A percentile compares a stretch with the other conserved stretches of the same genome.
Evolutionary conservation across 1,139 yeast genomes (phyloP).

Genomic region (Kodamaea ohmeri): DNA sequence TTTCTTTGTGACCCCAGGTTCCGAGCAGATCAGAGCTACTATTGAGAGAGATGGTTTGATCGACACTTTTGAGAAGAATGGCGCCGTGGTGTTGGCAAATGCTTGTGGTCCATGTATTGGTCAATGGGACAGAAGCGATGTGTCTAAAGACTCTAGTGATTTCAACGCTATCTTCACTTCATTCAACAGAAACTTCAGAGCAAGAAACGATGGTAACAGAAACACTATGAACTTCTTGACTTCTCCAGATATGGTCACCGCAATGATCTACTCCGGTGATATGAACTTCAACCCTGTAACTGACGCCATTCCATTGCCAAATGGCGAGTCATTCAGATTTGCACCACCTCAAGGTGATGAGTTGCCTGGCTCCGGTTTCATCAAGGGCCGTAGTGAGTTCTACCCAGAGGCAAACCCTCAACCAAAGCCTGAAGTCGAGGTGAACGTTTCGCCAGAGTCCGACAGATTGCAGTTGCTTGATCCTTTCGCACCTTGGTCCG

Average conservation of each 20-base stretch:
- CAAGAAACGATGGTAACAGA: conserved; percentile 97
- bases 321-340: conserved; percentile 74
- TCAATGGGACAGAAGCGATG: conserved; percentile 87
- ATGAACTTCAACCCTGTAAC: conserved; percentile 84
- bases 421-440: conserved; percentile 65
- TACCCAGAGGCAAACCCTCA: conserved; percentile 82
- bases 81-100: conserved; percentile 89
- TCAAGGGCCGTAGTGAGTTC: conserved; percentile 75
- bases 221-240: conserved; percentile 95
- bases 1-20: conserved; percentile 94
- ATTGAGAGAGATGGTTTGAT: conserved; percentile 91
- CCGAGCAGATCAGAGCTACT: conserved; percentile 98
- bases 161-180: conserved; percentile 88
- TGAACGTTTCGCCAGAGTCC: conserved; percentile 74
- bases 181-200: conserved; percentile 93
- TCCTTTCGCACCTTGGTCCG: conserved; percentile 85
- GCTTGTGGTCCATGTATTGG: conserved; percentile 99
- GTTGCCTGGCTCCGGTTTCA: conserved; percentile 77
- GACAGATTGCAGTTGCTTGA: conserved; percentile 69
- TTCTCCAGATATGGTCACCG: conserved; percentile 95
- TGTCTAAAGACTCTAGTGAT: conserved; percentile 63
- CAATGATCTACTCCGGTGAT: conserved; percentile 91
- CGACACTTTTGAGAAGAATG: conserved; percentile 74
- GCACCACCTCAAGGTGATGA: conserved; percentile 73
- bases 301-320: conserved; percentile 62